Evolutionary conservation across 2,329 filamentous ascomycete species (phyloP), one percentile per base, ranked within the genome.

Genomic region (Phaeosphaeriaceae sp.): DNA sequence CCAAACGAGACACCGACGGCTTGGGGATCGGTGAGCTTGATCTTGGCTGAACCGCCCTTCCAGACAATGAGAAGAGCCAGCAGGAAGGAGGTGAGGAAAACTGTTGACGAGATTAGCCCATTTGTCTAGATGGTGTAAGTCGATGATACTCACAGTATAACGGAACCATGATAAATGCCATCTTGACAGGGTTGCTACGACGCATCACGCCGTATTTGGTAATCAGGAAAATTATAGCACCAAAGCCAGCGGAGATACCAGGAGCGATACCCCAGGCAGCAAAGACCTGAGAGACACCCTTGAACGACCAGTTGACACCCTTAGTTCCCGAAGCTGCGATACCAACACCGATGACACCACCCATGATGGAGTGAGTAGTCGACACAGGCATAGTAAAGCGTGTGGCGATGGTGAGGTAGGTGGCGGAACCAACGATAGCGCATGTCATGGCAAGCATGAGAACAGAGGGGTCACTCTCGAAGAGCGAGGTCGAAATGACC

Each of bases 231-330:
- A 88, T 80, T 69, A 81, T 76, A 45, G 85, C 78, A 54, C 75
- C 85, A 52, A 88, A 88, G 55, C 61, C 53, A 21, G 78, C 87
- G 0, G 86, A 76, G 15, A 88, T 79, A 53, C 81, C 81, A 1
- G 86, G 86, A 1, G 86, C 86, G 60, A 88, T 85, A 62, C 84
- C 81, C 85, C 86, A 87, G 11, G 85, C 85, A 17, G 87, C 82
- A 63, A 87, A 86, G 21, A 88, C 85, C 44, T 65, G 62, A 40
- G 84, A 82, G 7, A 88, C 86, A 60, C 86, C 84, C 2, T 82
- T 78, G 73, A 80, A 82, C 57, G 83, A 83, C 84, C 87, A 89
- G 54, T 83, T 80, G 49, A 89, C 78, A 60, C 84, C 83, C 1
- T 75, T 56, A 2, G 78, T 74, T 6, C 86, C 86, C 25, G 88